A percentile compares a stretch with the other conserved stretches of the same genome.
These are phyloP conservation scores for Suhomyces atakaporum DNA, from an alignment of 1,139 yeast species.

Conservation along the genomic window DNA sequence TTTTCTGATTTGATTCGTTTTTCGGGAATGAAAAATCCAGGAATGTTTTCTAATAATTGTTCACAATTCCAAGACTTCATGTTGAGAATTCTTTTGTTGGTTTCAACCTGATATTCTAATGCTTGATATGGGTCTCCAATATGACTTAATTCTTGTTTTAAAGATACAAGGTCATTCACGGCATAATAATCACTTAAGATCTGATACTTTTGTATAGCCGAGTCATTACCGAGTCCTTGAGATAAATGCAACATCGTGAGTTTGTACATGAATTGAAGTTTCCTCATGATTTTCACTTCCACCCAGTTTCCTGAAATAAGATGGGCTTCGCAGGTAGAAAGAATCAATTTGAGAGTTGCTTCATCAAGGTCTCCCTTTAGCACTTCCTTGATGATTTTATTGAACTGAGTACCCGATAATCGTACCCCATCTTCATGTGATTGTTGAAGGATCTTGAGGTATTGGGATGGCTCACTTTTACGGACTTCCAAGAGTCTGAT, in stretches of 20 bases:
- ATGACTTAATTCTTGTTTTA: conserved; percentile 13
- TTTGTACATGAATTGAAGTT: conserved; percentile 30
- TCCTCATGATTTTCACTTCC: conserved; percentile 26
- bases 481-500: conserved; percentile 10
- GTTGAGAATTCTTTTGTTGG: conserved; percentile 6
- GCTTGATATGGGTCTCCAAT: conserved; percentile 13
- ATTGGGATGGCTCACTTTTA: conserved; percentile 3
- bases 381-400: conserved; percentile 19
- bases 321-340: conserved; percentile 31
- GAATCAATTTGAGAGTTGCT: conserved; percentile 18
- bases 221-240: conserved; percentile 16
- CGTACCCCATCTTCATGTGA: conserved; percentile 11
- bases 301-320: conserved; percentile 35
- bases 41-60: conserved; percentile 18
- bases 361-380: conserved; percentile 14
- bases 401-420: conserved; percentile 25
- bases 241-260: conserved; percentile 22
- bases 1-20: conserved; percentile 22
- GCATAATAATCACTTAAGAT: conserved; percentile 34
- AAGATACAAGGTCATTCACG: conserved; percentile 15
- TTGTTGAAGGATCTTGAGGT: conserved; percentile 10
- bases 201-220: conserved; percentile 21
- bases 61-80: conserved; percentile 13
- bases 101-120: conserved; percentile 13
- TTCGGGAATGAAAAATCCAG: conserved; percentile 31